Base-by-base conservation (phyloP, 2,329 filamentous ascomycete species). In the Plenodomus lindquistii region DNA sequence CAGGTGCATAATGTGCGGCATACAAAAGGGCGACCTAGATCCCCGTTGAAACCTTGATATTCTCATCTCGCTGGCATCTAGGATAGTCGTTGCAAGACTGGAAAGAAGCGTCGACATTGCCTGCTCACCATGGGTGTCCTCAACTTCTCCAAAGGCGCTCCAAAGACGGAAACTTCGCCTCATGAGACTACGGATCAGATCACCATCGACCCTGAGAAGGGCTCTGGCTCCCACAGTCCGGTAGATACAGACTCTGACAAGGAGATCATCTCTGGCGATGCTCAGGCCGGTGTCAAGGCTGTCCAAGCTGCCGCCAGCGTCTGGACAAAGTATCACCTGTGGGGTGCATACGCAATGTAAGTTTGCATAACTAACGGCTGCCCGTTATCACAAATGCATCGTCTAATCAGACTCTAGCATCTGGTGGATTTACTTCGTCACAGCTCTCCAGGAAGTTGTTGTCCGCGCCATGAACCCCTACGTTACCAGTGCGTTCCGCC, bases 401-500 rank as follows among this genome's bases (percentile, higher is more conserved):
- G 1, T 15, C 44, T 57, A 22, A 57, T 24, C 20, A 15, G 4
- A 2, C 2, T n/a, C 2, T 45, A 76, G 74, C 19, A 75, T 79
- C 44, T 78, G 73, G 59, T 52, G 76, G 15, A 72, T 77, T 46
- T 76, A 76, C 43, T 75, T 80, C 48, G 72, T 76, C 50, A 79
- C 79, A 43, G 77, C 73, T 13, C 59, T 79, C 39, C 69, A 78
- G 51, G 62, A 75, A 46, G 66, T 68, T 36, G 70, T 73, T 37
- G 69, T 73, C 17, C 70, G 70, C 42, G 74, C 73, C 6, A 41
- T 73, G 31, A 62, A 61, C 5, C 62, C 68, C 9, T 73, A 66
- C 45, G 75, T 79, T 36, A 66, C 67, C 9, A 69, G 63, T 27
- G 59, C 60, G 1, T 74, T 73, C 38, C 50, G 51, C 10, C 40